Evolutionary conservation across 306 rosid species (phyloP), one percentile per base, ranked within the genome.

Genomic region (Rosa chinensis): DNA sequence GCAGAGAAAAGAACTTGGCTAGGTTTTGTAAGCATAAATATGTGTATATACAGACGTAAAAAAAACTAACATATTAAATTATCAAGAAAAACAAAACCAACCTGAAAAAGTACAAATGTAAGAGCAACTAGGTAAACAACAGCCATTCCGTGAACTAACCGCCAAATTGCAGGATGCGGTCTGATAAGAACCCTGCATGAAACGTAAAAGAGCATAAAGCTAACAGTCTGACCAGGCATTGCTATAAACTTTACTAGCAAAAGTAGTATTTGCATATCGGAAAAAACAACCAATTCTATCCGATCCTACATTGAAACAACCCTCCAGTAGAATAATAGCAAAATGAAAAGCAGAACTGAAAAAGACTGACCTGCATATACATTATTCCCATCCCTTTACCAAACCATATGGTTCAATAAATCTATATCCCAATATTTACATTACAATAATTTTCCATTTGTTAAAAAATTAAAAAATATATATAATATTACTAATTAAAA

Each of bases 151-250:
- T 96, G 99, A 62, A 93, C 99, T 87, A 96, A 80, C 79, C 98
- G 99, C 99, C 99, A 96, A 48, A 96, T 88, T 77, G 99, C 99
- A 44, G 99, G 99, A 89, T 96, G 99, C 16, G 99, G 99, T 84
- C 99, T 83, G 71, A 96, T 96, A 75, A 96, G 94, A 86, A 96
- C 89, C 91, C 99, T 96, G 93, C 70, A 85, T 73, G 75, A 47
- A 75, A 84, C 59, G 40, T 69, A 28, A 52, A 21, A 77, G 53
- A 64, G 70, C 76, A 74, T 70, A 80, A 47, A 70, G 53, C 58
- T 53, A 61, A 85, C 47, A 39, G 13, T 75, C 81, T 84, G 63
- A 61, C 72, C 20, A 44, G 73, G 13, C 7, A 79, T n/a, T 37
- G 50, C 61, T 17, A 21, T 17, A 63, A 77, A 70, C 66, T 68